Conservation (phyloP, 768 basidiomycete genomes). For the Termitomyces sp. region DNA sequence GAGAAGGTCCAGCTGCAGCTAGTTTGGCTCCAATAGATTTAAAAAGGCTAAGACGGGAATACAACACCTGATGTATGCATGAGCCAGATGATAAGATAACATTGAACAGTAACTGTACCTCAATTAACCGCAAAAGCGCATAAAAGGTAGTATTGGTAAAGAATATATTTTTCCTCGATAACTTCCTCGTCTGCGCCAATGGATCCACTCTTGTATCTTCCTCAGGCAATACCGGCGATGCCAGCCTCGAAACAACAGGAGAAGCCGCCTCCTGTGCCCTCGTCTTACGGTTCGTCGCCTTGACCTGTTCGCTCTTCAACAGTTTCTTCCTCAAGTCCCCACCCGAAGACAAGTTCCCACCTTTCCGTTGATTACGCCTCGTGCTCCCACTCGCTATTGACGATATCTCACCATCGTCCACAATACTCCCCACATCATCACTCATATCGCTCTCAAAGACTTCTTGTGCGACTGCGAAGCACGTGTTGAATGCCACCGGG, state of each 20-base stretch:
- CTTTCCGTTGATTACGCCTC: slow-evolving; percentile 23
- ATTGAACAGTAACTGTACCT: slow-evolving; percentile 47
- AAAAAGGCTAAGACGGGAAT: slow-evolving; percentile 75
- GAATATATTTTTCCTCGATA: slow-evolving; percentile 53
- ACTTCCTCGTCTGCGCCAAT: slow-evolving; percentile 22
- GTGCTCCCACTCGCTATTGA: slow-evolving; percentile 36
- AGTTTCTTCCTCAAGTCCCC: slow-evolving; percentile 77
- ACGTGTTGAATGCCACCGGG: slow-evolving; percentile 60
- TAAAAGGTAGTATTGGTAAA: slow-evolving; percentile 92
- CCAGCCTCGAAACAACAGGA: slow-evolving; percentile 51
- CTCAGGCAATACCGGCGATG: slow-evolving; percentile 54
- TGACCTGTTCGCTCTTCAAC: slow-evolving; percentile 79
- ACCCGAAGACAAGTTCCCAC: slow-evolving; percentile 24
- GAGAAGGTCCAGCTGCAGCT: slow-evolving; percentile 21
- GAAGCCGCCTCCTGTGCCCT: slow-evolving; percentile 43
- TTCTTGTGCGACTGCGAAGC: slow-evolving; percentile 58
- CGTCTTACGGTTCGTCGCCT: slow-evolving; percentile 57
- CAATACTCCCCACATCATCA: slow-evolving; percentile 42
- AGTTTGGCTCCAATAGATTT: slow-evolving; percentile 60
- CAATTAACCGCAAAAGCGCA: slow-evolving; percentile 74
- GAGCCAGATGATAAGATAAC: not conserved
- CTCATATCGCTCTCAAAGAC: slow-evolving; percentile 50
- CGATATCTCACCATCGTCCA: slow-evolving; percentile 32
- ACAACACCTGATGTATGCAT: slow-evolving; percentile 54
- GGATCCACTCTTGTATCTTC: slow-evolving; percentile 29